Evolutionary conservation across 768 basidiomycete species (phyloP).

Genomic region (Mycena sanguinolenta): DNA sequence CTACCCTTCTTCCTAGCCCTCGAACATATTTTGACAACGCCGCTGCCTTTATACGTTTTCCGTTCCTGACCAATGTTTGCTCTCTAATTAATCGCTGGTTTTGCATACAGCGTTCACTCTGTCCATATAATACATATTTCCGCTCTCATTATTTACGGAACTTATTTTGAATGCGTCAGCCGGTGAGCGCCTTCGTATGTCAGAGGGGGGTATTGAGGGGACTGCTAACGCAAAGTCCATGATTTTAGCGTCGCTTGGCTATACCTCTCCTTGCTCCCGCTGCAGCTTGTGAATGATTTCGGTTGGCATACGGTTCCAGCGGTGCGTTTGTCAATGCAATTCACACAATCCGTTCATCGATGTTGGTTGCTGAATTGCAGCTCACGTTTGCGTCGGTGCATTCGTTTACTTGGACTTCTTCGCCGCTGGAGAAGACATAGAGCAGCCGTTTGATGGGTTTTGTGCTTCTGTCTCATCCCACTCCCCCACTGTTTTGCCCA

Average conservation of each 20-base stretch:
- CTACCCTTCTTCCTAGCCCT: constrained; percentile 52
- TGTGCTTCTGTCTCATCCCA: neutral
- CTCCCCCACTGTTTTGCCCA: too few species aligned
- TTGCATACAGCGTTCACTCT: constrained; percentile 74
- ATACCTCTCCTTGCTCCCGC: constrained; percentile 82
- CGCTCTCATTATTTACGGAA: neutral
- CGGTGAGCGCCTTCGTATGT: constrained; percentile 43
- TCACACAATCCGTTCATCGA: neutral
- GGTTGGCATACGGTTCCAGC: constrained; percentile 77
- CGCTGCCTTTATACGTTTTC: constrained; percentile 74
- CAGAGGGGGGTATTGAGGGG: too few species aligned
- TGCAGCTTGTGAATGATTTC: constrained; percentile 76
- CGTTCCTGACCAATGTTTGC: too few species aligned
- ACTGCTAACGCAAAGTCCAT: neutral
- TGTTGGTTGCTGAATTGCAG: neutral
- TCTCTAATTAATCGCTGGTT: too few species aligned
- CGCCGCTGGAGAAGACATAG: constrained; percentile 78
- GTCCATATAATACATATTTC: constrained; percentile 56
- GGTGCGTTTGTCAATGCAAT: constrained; percentile 8
- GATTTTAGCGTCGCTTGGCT: constrained; percentile 70
- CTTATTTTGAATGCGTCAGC: constrained; percentile 29
- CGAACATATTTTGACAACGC: constrained; percentile 73
- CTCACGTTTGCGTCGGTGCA: constrained; percentile 65
- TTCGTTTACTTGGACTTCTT: constrained; percentile 83
- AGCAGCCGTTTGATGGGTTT: constrained; percentile 75